Base-by-base conservation (phyloP, 768 basidiomycete species). In the Lentinula sp. region DNA sequence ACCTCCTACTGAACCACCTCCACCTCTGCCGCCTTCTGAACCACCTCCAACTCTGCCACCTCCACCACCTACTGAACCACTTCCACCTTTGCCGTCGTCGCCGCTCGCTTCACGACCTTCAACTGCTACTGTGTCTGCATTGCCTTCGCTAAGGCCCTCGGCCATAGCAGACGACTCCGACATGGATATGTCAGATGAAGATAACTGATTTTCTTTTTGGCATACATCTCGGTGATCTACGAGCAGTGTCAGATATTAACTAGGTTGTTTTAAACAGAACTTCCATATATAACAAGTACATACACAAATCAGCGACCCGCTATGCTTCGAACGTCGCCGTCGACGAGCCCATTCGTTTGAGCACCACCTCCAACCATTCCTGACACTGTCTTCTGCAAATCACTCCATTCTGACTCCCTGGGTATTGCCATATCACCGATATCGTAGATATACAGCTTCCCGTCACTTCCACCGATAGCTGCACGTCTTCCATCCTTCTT, bases 381-480 rank as follows among this genome's bases (percentile, higher is more conserved):
- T 18, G 88, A 82, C 9, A 98, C 70, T 8, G 88, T 91, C 78
- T 89, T 90, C 72, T 96, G 93, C 79, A 98, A 73, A 64, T 97
- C 93, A 2, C 85, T 83, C 96, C 96, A 98, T 73, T 98, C 96
- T 5, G 84, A 81, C 73, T 98, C 96, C 61, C 92, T 77, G 1
- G 95, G 92, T 23, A 91, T 79, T 0, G 86, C 89, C 80, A 91
- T 86, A 68, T 98, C 95, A 10, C 95, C 93, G 63, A 98, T 86
- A 70, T 98, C 96, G 70, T 96, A 98, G 39, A 99, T 82, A 73
- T 97, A 96, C 62, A 99, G 74, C 64, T 83, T 86, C 13, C 97
- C 97, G 64, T 98, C 96, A 65, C 91, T 92, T 3, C 92, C 91
- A 34, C 96, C 97, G 32, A 98, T 72, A 1, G 91, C 96, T 2